Percentiles rank a stretch among this genome's conserved stretches.
Evolutionary conservation across 2,329 filamentous ascomycete species (phyloP).

Genomic region (Beauveria scarabaeidicola): DNA sequence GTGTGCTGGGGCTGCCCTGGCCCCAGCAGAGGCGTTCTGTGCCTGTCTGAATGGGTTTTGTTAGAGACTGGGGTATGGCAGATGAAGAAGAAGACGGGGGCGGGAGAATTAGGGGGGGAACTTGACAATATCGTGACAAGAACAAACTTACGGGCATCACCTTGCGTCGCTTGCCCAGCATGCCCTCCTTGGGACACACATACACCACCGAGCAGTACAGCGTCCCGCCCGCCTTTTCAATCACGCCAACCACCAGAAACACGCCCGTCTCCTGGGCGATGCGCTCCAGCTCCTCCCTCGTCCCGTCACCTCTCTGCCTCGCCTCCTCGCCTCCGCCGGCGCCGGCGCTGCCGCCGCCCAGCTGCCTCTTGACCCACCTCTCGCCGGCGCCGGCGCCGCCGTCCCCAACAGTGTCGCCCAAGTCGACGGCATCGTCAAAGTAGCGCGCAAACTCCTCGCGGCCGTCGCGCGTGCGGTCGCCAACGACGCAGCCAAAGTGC

Average conservation of each 20-base stretch:
- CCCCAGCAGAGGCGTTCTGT: constrained; percentile 82
- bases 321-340: constrained; percentile 15
- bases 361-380: constrained; percentile 58
- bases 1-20: constrained; percentile 69
- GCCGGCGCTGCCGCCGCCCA: constrained; percentile 23
- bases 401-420: constrained; percentile 64
- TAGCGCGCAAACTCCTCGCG: constrained; percentile 77
- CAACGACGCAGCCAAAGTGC: constrained; percentile 67
- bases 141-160: constrained; percentile 66
- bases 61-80: not conserved
- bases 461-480: constrained; percentile 57
- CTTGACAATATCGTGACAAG: no score
- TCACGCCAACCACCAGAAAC: constrained; percentile 70
- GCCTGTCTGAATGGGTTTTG: constrained; percentile 48
- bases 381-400: constrained; percentile 57
- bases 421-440: constrained; percentile 69
- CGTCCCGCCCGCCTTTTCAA: constrained; percentile 74
- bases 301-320: constrained; percentile 47
- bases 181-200: constrained; percentile 63
- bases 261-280: constrained; percentile 71
- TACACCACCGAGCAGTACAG: constrained; percentile 80
- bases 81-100: not conserved
- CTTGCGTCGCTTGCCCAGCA: constrained; percentile 80
- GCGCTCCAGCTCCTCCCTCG: constrained; percentile 68
- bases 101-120: no score